Evolutionary conservation across 1,284 basidiomycete genomes (phyloP).

Genomic region (Clitocybe nebularis): DNA sequence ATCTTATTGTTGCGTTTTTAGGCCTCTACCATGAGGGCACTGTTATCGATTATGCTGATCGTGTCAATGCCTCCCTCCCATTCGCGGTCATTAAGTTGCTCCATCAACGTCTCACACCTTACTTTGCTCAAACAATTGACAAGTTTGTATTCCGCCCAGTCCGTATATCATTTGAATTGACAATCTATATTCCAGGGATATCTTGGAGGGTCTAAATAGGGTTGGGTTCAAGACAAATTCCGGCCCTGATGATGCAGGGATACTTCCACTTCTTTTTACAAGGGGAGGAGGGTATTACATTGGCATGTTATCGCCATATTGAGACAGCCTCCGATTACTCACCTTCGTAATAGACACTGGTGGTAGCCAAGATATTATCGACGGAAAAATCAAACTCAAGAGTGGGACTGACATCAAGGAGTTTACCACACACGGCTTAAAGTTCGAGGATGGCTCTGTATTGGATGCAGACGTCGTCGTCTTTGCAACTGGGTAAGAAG

Average conservation of each 20-base stretch:
- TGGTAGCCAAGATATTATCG: constrained; percentile 58
- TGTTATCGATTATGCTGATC: constrained; percentile 47
- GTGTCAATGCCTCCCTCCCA: constrained; percentile 42
- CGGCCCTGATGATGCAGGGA: constrained; percentile 27
- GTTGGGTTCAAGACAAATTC: constrained; percentile 26
- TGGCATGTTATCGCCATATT: constrained; percentile 22
- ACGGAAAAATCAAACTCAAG: constrained; percentile 71
- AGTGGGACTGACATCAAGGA: constrained; percentile 50
- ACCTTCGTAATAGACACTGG: constrained; percentile 46
- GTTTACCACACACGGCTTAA: constrained; percentile 48
- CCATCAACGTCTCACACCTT: constrained; percentile 34
- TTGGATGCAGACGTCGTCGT: constrained; percentile 62
- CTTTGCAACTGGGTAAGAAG: constrained; percentile 52
- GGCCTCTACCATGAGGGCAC: constrained; percentile 51
- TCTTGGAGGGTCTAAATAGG: constrained; percentile 25
- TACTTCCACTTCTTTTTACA: constrained; percentile 25
- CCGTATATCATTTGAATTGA: not conserved
- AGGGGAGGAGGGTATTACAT: constrained; percentile 42
- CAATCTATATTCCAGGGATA: constrained; percentile 19
- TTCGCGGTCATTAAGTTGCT: constrained; percentile 46
- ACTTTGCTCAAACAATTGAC: not conserved
- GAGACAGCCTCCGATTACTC: constrained; percentile 12
- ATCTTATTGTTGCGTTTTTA: constrained; percentile 9
- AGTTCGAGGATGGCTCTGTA: constrained; percentile 61
- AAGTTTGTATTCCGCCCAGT: not conserved